Conservation (phyloP, 2,329 filamentous ascomycete species). For the Fusarium drepaniforme region DNA sequence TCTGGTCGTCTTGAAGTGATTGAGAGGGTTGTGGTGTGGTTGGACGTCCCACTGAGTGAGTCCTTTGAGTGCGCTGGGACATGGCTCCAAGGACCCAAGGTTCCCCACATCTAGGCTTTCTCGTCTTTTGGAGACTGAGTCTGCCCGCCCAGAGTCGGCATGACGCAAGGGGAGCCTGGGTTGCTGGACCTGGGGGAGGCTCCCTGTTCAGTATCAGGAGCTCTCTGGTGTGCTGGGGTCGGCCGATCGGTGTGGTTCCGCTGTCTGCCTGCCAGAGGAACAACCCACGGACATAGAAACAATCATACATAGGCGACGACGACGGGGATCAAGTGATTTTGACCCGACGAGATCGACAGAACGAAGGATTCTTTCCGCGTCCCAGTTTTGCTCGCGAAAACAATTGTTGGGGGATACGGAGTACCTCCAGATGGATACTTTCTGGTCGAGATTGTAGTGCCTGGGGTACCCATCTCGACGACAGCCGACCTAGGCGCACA, state of each 20-base stretch:
- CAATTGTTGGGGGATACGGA: not conserved
- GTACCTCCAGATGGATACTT: not conserved
- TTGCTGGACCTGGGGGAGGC: constrained; percentile 14
- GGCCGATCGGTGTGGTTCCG: constrained; percentile 40
- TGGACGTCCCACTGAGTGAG: not conserved
- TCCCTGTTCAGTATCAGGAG: constrained; percentile 14
- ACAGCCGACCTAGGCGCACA: not conserved
- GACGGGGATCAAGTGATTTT: constrained; percentile 23
- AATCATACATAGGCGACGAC: not conserved
- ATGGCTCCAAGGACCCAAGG: constrained; percentile 15
- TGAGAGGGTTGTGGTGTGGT: not conserved
- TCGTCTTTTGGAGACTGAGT: constrained; percentile 35
- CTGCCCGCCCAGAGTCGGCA: constrained; percentile 36
- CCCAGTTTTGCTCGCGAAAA: not conserved
- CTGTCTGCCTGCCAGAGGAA: constrained; percentile 18
- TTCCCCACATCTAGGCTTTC: constrained; percentile 46
- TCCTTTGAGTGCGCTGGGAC: constrained; percentile 7
- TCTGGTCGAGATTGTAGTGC: not conserved
- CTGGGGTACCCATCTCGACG: not conserved
- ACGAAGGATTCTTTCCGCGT: constrained; percentile 29
- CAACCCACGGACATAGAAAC: constrained; percentile 1
- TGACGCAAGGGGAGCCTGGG: constrained; percentile 43
- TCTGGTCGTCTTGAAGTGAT: not conserved
- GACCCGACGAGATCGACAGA: constrained; percentile 34
- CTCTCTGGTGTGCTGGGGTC: constrained; percentile 25